Base-by-base conservation (phyloP, 352 stramenopile genomes). In the Phytophthora sp. region DNA sequence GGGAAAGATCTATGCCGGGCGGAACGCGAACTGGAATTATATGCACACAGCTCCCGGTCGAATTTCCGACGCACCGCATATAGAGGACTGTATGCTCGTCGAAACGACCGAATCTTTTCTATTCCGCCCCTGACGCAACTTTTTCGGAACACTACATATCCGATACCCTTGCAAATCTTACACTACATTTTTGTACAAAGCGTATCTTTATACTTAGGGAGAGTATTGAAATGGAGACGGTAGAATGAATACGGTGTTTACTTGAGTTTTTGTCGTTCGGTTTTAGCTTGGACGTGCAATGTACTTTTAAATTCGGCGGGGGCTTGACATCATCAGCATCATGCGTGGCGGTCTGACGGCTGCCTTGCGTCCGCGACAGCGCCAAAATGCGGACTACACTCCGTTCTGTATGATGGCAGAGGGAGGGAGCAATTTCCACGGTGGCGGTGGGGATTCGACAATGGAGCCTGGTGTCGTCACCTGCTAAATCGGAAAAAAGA, bases 31-130 rank as follows among this genome's bases (percentile, higher is more conserved):
- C 17, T 2, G 0, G 32, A 26, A 51, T 69, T 64, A 64, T 63
- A 5, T 20, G 5, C 20, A 0, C 11, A 1, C 8, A 63, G 20
- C 44, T 69, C 23, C 35, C 52, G 23, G 48, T 69, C 60, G 30
- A 46, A 69, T 58, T 63, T 53, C 1, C 5, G 20, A 35, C 2
- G 1, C 11, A 26, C 4, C 60, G 60, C 60, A 69, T 69, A 69
- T 64, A 43, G 18, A 1, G 5, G 5, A 44, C 64, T 58, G 45
- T 69, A 69, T 39, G 6, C 1, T 7, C 2, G 6, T 21, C 8
- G 51, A 55, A 56, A 55, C 50, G 37, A 46, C 44, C 17, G 26
- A 39, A 37, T 44, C 15, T 8, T 53, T 37, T 28, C 21, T n/a
- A 48, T 45, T 62, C 41, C 42, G 32, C 54, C 42, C 53, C n/a